These are phyloP conservation scores for Microdochium paspali DNA, from an alignment of 2,329 filamentous ascomycete genomes.

Conservation along the genomic window DNA sequence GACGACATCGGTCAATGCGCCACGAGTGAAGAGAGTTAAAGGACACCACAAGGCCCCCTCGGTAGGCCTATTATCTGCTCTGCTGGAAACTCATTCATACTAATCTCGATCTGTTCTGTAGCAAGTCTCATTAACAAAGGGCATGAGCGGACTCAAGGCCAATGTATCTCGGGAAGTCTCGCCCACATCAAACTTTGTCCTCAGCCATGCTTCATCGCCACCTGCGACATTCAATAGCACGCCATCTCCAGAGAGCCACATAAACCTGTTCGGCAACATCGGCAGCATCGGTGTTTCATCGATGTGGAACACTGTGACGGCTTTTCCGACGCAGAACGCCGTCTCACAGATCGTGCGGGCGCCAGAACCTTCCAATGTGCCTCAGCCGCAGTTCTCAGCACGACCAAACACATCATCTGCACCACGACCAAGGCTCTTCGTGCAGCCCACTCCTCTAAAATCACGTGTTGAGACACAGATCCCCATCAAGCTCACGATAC, in stretches of 20 bases:
- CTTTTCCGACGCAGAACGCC: not conserved
- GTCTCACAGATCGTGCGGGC: not conserved
- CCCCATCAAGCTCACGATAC: conserved; percentile 72
- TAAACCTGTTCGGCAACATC: conserved; percentile 1
- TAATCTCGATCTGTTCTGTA: conserved; percentile 21
- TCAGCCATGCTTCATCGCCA: conserved; percentile 44
- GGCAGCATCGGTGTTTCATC: not conserved
- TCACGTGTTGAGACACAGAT: conserved; percentile 97
- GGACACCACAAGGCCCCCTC: conserved; percentile 15
- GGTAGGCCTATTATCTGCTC: conserved; percentile 11
- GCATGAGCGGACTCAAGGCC: conserved; percentile 38
- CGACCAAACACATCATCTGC: not conserved
- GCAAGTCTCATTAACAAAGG: conserved; percentile 41
- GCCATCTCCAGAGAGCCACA: conserved; percentile 27
- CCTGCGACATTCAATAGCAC: conserved; percentile 33
- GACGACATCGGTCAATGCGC: conserved; percentile 4
- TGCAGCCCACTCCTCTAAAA: conserved; percentile 64
- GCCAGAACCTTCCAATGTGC: not conserved
- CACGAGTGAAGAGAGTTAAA: conserved; percentile 15
- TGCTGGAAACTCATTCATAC: not conserved
- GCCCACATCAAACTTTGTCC: conserved; percentile 39
- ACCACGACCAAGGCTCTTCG: conserved; percentile 36
- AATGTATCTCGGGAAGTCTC: conserved; percentile 43
- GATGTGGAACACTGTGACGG: not conserved
- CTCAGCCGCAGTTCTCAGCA: not conserved